Evolutionary conservation across 23 red algal species (phyloP).

Genomic region (Gracilaria caudata): DNA sequence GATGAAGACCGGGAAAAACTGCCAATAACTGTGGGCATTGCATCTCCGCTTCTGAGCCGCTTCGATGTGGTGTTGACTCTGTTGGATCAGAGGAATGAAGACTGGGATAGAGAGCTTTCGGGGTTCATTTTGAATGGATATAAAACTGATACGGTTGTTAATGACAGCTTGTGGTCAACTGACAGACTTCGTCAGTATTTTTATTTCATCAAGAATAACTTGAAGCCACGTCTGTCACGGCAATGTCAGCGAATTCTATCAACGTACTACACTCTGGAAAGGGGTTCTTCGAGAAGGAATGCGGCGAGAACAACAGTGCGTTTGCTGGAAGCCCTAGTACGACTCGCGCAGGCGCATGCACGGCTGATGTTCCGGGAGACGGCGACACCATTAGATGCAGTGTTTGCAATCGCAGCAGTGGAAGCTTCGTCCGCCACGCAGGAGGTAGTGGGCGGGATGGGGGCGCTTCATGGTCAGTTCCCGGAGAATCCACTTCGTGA

Average conservation of each 20-base stretch:
- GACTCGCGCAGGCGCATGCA: conserved; percentile 93
- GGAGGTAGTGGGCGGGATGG: conserved; percentile 61
- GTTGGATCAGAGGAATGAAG: conserved; percentile 80
- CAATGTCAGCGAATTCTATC: conserved; percentile 63
- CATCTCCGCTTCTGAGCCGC: conserved; percentile 86
- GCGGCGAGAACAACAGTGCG: conserved; percentile 95
- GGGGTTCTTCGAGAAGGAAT: conserved; percentile 69
- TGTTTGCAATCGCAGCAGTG: conserved; percentile 95
- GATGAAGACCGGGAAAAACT: conserved; percentile 33
- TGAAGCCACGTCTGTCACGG: conserved; percentile 70
- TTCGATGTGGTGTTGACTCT: conserved; percentile 96
- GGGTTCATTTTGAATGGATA: conserved; percentile 91
- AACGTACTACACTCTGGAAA: conserved; percentile 82
- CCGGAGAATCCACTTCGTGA: conserved; percentile 58
- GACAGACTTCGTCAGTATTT: conserved; percentile 88
- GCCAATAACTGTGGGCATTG: conserved; percentile 84
- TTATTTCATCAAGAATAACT: too few relatives aligned
- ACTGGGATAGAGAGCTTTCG: conserved; percentile 88
- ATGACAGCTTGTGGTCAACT: conserved; percentile 63
- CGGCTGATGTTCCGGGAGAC: conserved; percentile 83
- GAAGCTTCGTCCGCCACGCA: conserved; percentile 78
- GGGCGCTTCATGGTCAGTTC: conserved; percentile 76
- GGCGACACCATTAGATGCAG: conserved; percentile 85
- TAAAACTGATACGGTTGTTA: neutral
- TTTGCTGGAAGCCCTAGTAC: conserved; percentile 90